Evolutionary conservation across 768 basidiomycete genomes (phyloP).

Genomic region (Termitomyces sp.): DNA sequence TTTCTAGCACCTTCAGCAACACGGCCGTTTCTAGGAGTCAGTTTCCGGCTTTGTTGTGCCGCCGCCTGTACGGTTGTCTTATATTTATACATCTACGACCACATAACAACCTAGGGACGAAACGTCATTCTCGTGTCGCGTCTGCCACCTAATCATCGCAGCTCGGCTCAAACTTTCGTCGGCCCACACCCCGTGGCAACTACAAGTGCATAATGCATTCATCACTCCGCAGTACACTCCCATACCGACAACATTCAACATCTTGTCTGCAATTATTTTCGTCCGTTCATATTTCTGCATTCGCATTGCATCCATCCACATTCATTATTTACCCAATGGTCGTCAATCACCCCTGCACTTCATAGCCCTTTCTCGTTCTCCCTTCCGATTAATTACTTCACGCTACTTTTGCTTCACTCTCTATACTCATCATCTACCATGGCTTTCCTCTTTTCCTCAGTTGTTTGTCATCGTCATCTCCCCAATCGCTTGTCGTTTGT

Average conservation of each 20-base stretch:
- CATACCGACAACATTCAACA: constrained; percentile 1
- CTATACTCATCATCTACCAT: constrained; percentile 10
- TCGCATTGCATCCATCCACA: constrained; percentile 10
- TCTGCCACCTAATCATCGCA: not conserved
- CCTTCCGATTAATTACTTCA: constrained; percentile 9
- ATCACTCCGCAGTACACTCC: not conserved
- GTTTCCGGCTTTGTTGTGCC: not conserved
- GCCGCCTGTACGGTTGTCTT: not conserved
- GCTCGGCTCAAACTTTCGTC: not conserved
- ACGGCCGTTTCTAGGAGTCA: constrained; percentile 2
- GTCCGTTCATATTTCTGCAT: constrained; percentile 11
- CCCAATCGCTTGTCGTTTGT: constrained; percentile 10
- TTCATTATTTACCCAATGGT: constrained; percentile 8
- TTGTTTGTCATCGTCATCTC: constrained; percentile 8
- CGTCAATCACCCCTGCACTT: constrained; percentile 3
- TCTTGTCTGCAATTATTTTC: constrained; percentile 8
- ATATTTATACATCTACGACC: constrained; percentile 5
- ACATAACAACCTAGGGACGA: constrained; percentile 1
- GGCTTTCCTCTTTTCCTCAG: constrained; percentile 1
- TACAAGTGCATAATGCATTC: constrained; percentile 7
- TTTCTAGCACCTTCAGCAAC: constrained; percentile 9
- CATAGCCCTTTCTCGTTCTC: constrained; percentile 7
- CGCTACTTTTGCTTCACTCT: not conserved
- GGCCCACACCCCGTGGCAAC: constrained; percentile 1
- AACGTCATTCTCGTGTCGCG: not conserved